Conservation (phyloP, 371 early-diverging fungal genomes). For the Mucor circinelloides region DNA sequence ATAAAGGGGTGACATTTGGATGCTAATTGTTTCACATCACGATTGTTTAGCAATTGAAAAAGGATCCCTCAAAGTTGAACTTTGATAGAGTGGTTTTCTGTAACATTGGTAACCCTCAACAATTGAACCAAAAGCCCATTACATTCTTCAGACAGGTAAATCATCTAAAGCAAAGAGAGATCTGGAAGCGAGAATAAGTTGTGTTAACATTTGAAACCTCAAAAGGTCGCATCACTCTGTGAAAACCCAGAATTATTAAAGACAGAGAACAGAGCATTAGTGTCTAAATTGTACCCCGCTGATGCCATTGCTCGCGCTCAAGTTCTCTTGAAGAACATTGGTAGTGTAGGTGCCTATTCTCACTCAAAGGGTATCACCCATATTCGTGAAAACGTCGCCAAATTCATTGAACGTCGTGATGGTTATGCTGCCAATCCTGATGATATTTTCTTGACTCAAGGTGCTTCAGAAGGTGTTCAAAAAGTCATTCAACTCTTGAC, state of each 20-base stretch:
- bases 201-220: not conserved
- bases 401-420: constrained; percentile 85
- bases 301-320: constrained; percentile 86
- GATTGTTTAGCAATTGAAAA: constrained; percentile 21
- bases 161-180: not conserved
- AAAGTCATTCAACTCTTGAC: constrained; percentile 82
- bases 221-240: constrained; percentile 80
- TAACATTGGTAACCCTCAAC: constrained; percentile 99
- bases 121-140: constrained; percentile 92
- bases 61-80: constrained; percentile 52
- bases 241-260: constrained; percentile 86
- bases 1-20: not conserved
- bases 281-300: constrained; percentile 69
- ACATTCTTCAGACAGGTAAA: constrained; percentile 95
- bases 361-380: constrained; percentile 90
- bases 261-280: constrained; percentile 50
- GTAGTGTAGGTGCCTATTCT: constrained; percentile 90
- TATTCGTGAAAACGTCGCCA: constrained; percentile 87
- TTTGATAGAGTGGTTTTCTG: constrained; percentile 77
- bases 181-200: not conserved
- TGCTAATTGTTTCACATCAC: not conserved
- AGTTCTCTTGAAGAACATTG: constrained; percentile 62
- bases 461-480: constrained; percentile 89
- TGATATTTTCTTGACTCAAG: constrained; percentile 91
- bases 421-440: constrained; percentile 84